Conservation (phyloP, 2,329 filamentous ascomycete genomes). For the Neocucurbitaria cava region DNA sequence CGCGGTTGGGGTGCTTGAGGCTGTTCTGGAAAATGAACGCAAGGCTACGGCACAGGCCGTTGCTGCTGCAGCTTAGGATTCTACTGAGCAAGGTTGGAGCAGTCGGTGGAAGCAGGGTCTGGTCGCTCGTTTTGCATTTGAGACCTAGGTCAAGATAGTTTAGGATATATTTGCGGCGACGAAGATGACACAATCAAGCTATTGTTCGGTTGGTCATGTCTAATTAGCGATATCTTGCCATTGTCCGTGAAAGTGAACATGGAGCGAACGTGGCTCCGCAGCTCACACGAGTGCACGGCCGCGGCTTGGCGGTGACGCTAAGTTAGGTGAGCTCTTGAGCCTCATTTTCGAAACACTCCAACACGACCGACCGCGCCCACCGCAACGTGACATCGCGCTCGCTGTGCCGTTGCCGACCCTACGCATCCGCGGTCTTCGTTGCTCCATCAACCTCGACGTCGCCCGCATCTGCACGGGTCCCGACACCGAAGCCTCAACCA, state of each 20-base stretch:
- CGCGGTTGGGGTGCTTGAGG: constrained; percentile 56
- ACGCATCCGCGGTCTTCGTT: constrained; percentile 9
- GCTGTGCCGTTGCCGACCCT: constrained; percentile 15
- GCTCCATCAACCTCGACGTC: not conserved
- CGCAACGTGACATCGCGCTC: constrained; percentile 15
- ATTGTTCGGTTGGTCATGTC: not conserved
- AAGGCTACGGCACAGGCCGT: constrained; percentile 52
- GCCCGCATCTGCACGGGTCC: constrained; percentile 2
- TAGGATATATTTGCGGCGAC: constrained; percentile 7
- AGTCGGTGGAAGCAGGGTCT: constrained; percentile 21
- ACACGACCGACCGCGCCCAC: constrained; percentile 24
- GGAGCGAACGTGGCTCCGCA: not conserved
- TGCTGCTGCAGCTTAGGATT: constrained; percentile 49
- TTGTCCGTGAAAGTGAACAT: not conserved
- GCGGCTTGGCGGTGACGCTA: constrained; percentile 5
- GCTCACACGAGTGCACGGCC: not conserved
- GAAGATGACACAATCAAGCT: constrained; percentile 9
- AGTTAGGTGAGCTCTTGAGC: constrained; percentile 16
- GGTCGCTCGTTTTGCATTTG: constrained; percentile 40
- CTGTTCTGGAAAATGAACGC: constrained; percentile 56
- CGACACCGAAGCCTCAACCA: constrained; percentile 4
- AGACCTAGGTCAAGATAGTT: constrained; percentile 32
- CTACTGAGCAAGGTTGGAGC: not conserved
- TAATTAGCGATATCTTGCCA: not conserved
- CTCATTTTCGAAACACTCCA: constrained; percentile 19